Conservation (phyloP, 2,329 filamentous ascomycete species). For the Hymenoscyphus fructigenus region DNA sequence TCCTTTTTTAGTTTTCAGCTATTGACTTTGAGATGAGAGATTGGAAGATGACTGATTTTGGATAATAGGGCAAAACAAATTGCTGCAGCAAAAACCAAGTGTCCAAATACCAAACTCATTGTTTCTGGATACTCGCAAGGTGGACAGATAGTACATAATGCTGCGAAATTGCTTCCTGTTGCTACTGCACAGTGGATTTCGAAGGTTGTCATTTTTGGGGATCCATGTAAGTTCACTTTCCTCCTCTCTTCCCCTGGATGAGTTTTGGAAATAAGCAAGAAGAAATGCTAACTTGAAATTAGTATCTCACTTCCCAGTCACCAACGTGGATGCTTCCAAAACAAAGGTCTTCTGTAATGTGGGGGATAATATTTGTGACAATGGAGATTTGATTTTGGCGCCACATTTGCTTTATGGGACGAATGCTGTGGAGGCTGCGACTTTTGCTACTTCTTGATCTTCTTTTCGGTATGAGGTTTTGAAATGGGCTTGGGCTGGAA, state of each 20-base stretch:
- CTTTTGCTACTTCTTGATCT: conserved; percentile 34
- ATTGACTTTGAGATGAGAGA: neutral
- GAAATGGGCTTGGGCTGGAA: neutral
- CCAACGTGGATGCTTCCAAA: conserved; percentile 30
- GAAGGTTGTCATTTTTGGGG: conserved; percentile 45
- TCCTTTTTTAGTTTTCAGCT: too few species aligned
- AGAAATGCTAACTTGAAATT: conserved; percentile 1
- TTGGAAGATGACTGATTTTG: neutral
- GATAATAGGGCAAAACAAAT: conserved; percentile 35
- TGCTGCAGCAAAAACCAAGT: conserved; percentile 34
- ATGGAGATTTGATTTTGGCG: conserved; percentile 43
- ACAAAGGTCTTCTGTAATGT: conserved; percentile 47
- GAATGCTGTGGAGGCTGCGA: conserved; percentile 39
- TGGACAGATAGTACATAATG: conserved; percentile 45
- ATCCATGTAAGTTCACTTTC: conserved; percentile 38
- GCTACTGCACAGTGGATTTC: conserved; percentile 36
- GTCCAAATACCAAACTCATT: conserved; percentile 41
- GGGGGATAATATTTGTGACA: conserved; percentile 52
- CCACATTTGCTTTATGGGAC: conserved; percentile 43
- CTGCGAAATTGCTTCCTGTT: conserved; percentile 36
- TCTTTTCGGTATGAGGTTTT: neutral
- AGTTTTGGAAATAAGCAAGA: neutral
- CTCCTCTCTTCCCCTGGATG: neutral
- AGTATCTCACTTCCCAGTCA: conserved; percentile 27
- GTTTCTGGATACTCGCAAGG: conserved; percentile 45